Percentiles rank a stretch among this genome's conserved stretches.
Evolutionary conservation across 352 stramenopile genomes (phyloP).

Genomic region (Phytophthora kernoviae): DNA sequence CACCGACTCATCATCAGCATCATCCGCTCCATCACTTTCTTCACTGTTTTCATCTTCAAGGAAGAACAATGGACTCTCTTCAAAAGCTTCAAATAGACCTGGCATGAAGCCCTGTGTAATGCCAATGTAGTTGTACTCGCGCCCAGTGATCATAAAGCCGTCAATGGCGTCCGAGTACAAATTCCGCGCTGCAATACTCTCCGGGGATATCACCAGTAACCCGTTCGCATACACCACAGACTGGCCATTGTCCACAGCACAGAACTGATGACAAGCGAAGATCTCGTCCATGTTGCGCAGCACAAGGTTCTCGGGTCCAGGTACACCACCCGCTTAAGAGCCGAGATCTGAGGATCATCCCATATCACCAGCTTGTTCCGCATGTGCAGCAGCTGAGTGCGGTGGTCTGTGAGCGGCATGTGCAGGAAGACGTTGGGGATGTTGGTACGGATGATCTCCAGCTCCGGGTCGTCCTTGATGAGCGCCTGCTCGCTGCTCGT

Average conservation of each 20-base stretch:
- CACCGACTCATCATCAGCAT: conserved; percentile 30
- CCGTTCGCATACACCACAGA: conserved; percentile 84
- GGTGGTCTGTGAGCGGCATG: conserved; percentile 59
- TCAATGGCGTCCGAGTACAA: conserved; percentile 86
- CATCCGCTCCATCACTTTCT: conserved; percentile 32
- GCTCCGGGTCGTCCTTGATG: conserved; percentile 53
- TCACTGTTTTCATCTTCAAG: conserved; percentile 43
- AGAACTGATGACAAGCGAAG: conserved; percentile 80
- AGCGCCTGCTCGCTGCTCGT: conserved; percentile 43
- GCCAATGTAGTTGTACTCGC: conserved; percentile 83
- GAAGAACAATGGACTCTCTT: conserved; percentile 81
- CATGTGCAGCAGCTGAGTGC: conserved; percentile 81
- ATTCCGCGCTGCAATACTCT: conserved; percentile 68
- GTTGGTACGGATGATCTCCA: conserved; percentile 69
- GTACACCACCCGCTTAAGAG: conserved; percentile 76
- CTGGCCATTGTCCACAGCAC: conserved; percentile 81
- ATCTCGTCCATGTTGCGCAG: conserved; percentile 84
- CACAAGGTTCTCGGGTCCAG: conserved; percentile 81
- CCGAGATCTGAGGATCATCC: conserved; percentile 70
- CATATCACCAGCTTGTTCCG: conserved; percentile 84
- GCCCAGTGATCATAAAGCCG: conserved; percentile 82
- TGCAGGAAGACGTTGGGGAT: conserved; percentile 76
- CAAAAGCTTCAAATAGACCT: conserved; percentile 80
- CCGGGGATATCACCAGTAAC: conserved; percentile 78
- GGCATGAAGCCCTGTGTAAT: conserved; percentile 84